phyloP scores from a whole-genome alignment of 768 basidiomycete species.

The Xerocomellus chrysenteron region DNA sequence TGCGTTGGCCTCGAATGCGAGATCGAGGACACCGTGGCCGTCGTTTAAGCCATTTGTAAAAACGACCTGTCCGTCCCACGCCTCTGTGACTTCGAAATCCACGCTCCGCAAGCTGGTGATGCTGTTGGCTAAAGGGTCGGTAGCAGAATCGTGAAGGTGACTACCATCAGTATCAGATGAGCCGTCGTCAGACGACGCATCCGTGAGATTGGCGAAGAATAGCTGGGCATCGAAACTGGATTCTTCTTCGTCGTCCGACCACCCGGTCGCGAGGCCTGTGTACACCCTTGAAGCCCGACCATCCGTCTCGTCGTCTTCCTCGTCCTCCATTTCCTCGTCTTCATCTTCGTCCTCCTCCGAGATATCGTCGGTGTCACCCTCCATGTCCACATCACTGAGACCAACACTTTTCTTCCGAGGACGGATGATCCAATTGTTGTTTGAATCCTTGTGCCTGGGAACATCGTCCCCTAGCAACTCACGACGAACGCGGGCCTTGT shows the following conservation, averaged over 20 bases:
- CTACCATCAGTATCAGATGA: conserved; percentile 45
- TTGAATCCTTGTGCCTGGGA: conserved; percentile 39
- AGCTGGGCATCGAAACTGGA: conserved; percentile 80
- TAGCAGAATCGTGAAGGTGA: conserved; percentile 39
- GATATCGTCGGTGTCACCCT: conserved; percentile 54
- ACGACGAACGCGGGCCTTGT: conserved; percentile 55
- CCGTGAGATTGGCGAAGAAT: conserved; percentile 79
- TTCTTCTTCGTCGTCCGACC: conserved; percentile 80
- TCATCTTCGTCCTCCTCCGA: conserved; percentile 64
- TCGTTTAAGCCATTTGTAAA: conserved; percentile 65
- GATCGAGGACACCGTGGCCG: conserved; percentile 53
- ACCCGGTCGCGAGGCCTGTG: conserved; percentile 68
- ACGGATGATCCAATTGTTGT: conserved; percentile 66
- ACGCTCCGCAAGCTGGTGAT: conserved; percentile 36
- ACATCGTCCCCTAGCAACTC: conserved; percentile 58
- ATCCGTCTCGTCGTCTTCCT: conserved; percentile 49
- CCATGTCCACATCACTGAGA: conserved; percentile 61
- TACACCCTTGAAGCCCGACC: conserved; percentile 43
- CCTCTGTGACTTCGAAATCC: conserved; percentile 63
- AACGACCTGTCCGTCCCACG: conserved; percentile 74
- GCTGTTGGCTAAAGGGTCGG: conserved; percentile 25
- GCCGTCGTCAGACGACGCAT: conserved; percentile 41
- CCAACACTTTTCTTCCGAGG: conserved; percentile 72
- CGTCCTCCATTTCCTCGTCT: conserved; percentile 36
- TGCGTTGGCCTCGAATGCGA: conserved; percentile 68